These are phyloP conservation scores for Lasiosphaeriaceae sp. DNA, from an alignment of 495 filamentous ascomycete genomes.

Conservation along the genomic window DNA sequence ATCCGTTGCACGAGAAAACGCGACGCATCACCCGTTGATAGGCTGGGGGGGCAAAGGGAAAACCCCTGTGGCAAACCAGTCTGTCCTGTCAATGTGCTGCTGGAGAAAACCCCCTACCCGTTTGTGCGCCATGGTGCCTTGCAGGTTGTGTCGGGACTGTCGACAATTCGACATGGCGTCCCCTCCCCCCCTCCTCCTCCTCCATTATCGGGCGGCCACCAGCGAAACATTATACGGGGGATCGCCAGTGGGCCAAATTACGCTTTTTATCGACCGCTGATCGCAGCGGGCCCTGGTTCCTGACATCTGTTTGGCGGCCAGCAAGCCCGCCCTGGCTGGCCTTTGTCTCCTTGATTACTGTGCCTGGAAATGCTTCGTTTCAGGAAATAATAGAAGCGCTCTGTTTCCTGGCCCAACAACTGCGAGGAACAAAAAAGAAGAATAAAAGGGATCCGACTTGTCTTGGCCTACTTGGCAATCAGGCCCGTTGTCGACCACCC, in stretches of 20 bases:
- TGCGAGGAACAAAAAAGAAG: background rate
- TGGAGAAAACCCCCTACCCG: slow-evolving; percentile 19
- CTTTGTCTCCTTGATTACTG: background rate
- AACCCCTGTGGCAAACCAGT: background rate
- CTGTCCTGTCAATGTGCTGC: background rate
- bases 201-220: slow-evolving; percentile 2
- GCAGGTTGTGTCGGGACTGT: slow-evolving; percentile 3
- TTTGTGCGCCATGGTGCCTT: slow-evolving; percentile 14
- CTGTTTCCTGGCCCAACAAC: background rate
- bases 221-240: slow-evolving; percentile 16
- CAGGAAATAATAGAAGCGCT: slow-evolving; percentile 10
- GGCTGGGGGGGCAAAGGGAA: background rate
- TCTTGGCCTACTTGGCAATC: background rate
- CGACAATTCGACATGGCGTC: background rate
- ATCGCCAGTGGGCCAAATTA: background rate
- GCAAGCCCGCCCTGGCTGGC: background rate
- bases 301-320: slow-evolving; percentile 15
- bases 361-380: background rate
- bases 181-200: background rate
- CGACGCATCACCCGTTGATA: background rate
- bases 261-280: background rate
- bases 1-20: background rate
- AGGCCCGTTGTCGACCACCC: slow-evolving; percentile 38
- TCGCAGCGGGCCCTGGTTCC: slow-evolving; percentile 13
- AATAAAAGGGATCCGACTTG: slow-evolving; percentile 5